A percentile compares a stretch with the other conserved stretches of the same genome.
Conservation (phyloP, 2,329 filamentous ascomycete species). For the Alternaria brassicicola region DNA sequence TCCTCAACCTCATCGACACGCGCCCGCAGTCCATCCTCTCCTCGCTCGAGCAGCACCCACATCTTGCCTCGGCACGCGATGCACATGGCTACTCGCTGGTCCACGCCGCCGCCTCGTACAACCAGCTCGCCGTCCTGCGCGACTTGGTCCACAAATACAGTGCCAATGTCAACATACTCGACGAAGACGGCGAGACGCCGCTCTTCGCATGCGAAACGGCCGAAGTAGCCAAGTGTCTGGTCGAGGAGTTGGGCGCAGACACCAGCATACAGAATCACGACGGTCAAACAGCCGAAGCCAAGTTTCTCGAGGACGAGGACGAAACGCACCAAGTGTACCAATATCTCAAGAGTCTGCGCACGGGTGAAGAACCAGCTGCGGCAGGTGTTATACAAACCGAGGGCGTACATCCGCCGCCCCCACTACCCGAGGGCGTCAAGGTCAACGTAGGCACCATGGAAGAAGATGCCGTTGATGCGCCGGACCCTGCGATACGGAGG, state of each 20-base stretch:
- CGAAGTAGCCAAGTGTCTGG: slow-evolving; percentile 76
- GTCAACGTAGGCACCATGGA: slow-evolving; percentile 80
- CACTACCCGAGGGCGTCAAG: slow-evolving; percentile 75
- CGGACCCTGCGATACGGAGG: slow-evolving; percentile 81
- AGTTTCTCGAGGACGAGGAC: slow-evolving; percentile 74
- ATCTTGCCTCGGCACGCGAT: slow-evolving; percentile 81
- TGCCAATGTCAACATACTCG: slow-evolving; percentile 79
- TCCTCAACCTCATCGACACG: slow-evolving; percentile 73
- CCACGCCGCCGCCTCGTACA: slow-evolving; percentile 92
- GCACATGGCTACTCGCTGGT: slow-evolving; percentile 92
- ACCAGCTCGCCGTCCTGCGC: slow-evolving; percentile 80
- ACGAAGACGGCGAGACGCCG: slow-evolving; percentile 94
- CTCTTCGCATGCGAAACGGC: slow-evolving; percentile 88
- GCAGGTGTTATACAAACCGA: slow-evolving; percentile 25
- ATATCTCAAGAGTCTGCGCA: slow-evolving; percentile 62
- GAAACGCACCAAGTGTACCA: slow-evolving; percentile 77
- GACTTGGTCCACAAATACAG: slow-evolving; percentile 75
- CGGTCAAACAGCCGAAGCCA: slow-evolving; percentile 79
- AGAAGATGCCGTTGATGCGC: slow-evolving; percentile 58
- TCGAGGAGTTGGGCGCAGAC: slow-evolving; percentile 82
- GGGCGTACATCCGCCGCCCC: slow-evolving; percentile 57
- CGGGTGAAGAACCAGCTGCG: slow-evolving; percentile 35
- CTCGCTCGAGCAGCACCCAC: slow-evolving; percentile 74
- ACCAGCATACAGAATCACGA: slow-evolving; percentile 70
- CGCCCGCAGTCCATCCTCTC: slow-evolving; percentile 74